Base-by-base conservation (phyloP, 2,329 filamentous ascomycete species). In the Colletotrichum falcatum region DNA sequence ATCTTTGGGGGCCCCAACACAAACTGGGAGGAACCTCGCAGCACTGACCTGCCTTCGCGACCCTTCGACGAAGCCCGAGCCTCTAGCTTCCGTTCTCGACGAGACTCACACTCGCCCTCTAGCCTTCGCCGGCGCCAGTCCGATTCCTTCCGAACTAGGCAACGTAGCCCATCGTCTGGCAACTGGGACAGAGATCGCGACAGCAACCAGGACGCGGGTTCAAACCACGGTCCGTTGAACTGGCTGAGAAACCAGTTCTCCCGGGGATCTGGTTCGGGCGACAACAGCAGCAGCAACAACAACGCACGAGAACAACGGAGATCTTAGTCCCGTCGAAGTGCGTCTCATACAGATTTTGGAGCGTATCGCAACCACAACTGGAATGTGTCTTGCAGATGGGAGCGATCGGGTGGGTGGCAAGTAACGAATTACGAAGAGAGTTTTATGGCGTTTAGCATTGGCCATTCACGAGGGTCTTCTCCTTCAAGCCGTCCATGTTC, bases 231-330 rank as follows among this genome's bases (percentile, higher is more conserved):
- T 3, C 80, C 83, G 39, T 73, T 85, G 1, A 77, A 78, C 67
- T 86, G 84, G 84, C 74, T 86, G 26, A 81, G 84, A 56, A 81
- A 81, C 53, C 80, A 79, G 48, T 83, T 86, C 42, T 66, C 74
- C 1, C 73, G 78, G 6, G 71, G 74, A 28, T 61, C 63, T 5
- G 67, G 71, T 4, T 72, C 71, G 5, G 68, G 71, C 14, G 66
- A 71, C 30, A 60, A 44, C 23, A 23, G 18, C 39, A 42, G 39
- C 23, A 39, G 8, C 42, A 44, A 14, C 42, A 51, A 20, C 48
- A 58, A 49, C 16, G 20, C 60, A 20, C 56, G 60, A 48, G 69
- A 71, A 23, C 55, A 65, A 44, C 65, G 69, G 8, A 49, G 69
- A 46, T 33, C 33, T 4, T 69, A 20, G 53, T 8, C 3, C 18